These are phyloP conservation scores for Fusarium sp. DNA, from an alignment of 2,329 filamentous ascomycete genomes.

Conservation along the genomic window DNA sequence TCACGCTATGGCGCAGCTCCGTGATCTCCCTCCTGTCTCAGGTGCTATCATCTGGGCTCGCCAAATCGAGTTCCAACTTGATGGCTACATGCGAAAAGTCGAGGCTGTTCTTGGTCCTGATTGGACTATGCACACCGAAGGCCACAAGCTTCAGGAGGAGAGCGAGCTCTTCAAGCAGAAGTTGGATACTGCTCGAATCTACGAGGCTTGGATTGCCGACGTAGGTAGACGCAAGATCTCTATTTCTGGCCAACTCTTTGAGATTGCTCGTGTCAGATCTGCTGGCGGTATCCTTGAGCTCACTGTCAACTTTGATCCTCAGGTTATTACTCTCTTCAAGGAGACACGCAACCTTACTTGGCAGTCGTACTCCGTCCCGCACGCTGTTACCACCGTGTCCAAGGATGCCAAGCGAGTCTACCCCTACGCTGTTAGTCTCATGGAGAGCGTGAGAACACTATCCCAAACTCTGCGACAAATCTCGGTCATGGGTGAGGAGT, in stretches of 20 bases:
- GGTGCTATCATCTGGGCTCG: constrained; percentile 98
- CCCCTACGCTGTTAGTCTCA: constrained; percentile 95
- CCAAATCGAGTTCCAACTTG: constrained; percentile 95
- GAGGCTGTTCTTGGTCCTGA: constrained; percentile 95
- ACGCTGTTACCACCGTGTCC: constrained; percentile 93
- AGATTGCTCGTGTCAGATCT: constrained; percentile 88
- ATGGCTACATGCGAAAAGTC: constrained; percentile 99
- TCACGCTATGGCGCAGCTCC: constrained; percentile 96
- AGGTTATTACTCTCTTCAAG: constrained; percentile 98
- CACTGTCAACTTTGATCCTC: constrained; percentile 94
- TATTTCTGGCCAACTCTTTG: constrained; percentile 92
- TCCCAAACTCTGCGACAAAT: constrained; percentile 90
- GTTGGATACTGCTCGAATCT: constrained; percentile 92
- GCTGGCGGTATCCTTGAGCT: constrained; percentile 90
- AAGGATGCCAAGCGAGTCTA: constrained; percentile 99
- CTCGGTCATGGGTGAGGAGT: constrained; percentile 85
- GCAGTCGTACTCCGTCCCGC: constrained; percentile 94
- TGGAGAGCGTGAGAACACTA: constrained; percentile 97
- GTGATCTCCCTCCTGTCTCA: constrained; percentile 94
- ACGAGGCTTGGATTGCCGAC: constrained; percentile 94
- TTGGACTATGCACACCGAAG: constrained; percentile 94
- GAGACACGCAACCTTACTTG: constrained; percentile 96
- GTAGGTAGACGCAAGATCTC: constrained; percentile 89
- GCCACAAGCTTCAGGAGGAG: constrained; percentile 91
- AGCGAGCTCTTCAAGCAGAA: constrained; percentile 96